Conservation (phyloP, 2,329 filamentous ascomycete species). For the Ceratocystiopsis minuta region DNA sequence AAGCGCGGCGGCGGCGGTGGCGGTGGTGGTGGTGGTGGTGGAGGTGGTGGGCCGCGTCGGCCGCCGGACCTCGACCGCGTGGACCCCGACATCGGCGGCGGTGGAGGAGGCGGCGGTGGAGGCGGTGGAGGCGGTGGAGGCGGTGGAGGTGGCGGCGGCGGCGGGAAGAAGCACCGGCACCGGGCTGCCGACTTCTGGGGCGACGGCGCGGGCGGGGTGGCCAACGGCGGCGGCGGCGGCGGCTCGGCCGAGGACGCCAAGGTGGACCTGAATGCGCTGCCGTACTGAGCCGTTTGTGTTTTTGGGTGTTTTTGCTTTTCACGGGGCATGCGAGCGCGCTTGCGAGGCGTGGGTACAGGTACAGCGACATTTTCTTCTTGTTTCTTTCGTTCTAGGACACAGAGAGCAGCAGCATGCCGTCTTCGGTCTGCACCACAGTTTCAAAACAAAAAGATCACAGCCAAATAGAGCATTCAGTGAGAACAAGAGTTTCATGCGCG, state of each 20-base stretch:
- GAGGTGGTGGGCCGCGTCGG: slow-evolving; percentile 1
- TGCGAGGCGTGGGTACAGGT: too few species aligned
- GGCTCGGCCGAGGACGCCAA: slow-evolving; percentile 5
- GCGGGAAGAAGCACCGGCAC: not conserved
- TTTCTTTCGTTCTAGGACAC: too few species aligned
- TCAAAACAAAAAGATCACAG: too few species aligned
- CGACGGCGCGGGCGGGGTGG: not conserved
- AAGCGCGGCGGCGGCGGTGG: slow-evolving; percentile 6
- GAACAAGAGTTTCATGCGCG: too few species aligned
- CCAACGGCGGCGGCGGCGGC: not conserved
- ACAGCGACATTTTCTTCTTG: too few species aligned
- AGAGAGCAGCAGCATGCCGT: too few species aligned
- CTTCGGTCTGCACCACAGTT: too few species aligned
- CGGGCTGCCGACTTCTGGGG: not conserved
- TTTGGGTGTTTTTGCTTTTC: not conserved
- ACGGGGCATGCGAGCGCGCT: too few species aligned
- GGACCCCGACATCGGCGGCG: slow-evolving; percentile 9
- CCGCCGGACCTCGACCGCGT: slow-evolving; percentile 10
- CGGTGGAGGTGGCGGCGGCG: too few species aligned
- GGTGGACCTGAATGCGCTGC: slow-evolving; percentile 10
- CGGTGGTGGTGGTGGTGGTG: slow-evolving; percentile 3
- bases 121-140: not conserved
- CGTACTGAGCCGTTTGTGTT: slow-evolving; percentile 4
- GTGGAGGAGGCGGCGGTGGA: slow-evolving; percentile 1
- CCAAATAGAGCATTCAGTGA: too few species aligned